Evolutionary conservation across 805 yeast species (phyloP).

Genomic region (Candida orba): DNA sequence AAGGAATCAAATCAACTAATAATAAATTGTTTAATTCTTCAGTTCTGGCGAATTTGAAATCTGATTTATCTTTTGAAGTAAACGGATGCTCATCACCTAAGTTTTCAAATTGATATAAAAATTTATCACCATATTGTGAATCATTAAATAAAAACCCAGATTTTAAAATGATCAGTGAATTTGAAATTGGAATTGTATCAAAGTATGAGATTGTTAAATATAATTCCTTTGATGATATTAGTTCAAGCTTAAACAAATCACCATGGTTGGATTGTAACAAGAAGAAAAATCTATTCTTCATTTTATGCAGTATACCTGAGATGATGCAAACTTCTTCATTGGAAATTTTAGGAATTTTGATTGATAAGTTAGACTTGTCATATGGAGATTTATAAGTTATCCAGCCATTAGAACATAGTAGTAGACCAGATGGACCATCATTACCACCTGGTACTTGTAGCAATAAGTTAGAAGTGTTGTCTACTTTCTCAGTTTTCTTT

Average conservation of each 20-base stretch:
- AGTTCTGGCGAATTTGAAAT: constrained; percentile 22
- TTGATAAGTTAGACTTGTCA: constrained; percentile 26
- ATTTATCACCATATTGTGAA: constrained; percentile 53
- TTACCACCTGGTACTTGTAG: constrained; percentile 65
- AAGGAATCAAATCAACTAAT: constrained; percentile 41
- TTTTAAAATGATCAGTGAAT: constrained; percentile 51
- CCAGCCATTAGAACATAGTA: constrained; percentile 53
- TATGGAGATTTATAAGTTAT: constrained; percentile 44
- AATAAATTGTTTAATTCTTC: constrained; percentile 47
- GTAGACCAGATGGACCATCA: constrained; percentile 65
- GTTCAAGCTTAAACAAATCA: constrained; percentile 63
- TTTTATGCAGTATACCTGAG: constrained; percentile 55
- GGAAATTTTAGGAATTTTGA: constrained; percentile 52
- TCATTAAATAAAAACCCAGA: constrained; percentile 73
- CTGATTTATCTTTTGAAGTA: constrained; percentile 27
- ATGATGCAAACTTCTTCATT: constrained; percentile 33
- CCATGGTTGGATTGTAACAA: constrained; percentile 67
- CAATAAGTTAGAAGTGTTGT: constrained; percentile 40
- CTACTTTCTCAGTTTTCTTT: constrained; percentile 35
- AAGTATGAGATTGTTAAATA: constrained; percentile 56
- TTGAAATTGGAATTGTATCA: constrained; percentile 63
- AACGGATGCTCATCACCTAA: constrained; percentile 54
- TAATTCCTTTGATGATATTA: constrained; percentile 27
- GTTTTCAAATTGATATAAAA: constrained; percentile 70
- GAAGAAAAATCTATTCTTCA: constrained; percentile 56